Base-by-base conservation (phyloP, 345 rosid species). In the Carallia brachiata region DNA sequence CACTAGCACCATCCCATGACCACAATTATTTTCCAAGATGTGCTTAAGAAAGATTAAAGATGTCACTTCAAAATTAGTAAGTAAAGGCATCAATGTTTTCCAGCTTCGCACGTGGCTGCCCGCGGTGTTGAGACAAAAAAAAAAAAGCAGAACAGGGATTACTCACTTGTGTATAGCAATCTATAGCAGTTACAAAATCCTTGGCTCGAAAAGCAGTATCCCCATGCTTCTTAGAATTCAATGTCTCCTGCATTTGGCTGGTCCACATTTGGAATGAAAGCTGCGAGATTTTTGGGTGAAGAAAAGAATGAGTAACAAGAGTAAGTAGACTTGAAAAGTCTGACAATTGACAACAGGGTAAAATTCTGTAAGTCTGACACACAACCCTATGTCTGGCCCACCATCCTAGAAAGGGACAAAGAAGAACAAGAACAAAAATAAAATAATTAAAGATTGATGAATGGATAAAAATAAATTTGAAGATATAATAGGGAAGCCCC, bases 191-290 rank as follows among this genome's bases (percentile, higher is more conserved):
- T 16, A 68, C 59, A 52, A 79, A 79, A 44, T 82, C 86, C 61
- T 82, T 82, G 7, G 78, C 74, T 36, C 79, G 73, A 63, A 82
- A 82, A 58, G 79, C 75, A 69, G 61, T 32, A 52, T 82, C 86
- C 1, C 83, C 86, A n/a, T 64, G 76, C 32, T 89, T 91, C 90
- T 90, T 95, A 68, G 90, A 86, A 62, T 92, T 93, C 73, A 80
- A 79, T 30, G 97, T 88, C 76, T 95, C 97, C 84, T 95, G 99
- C 96, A 94, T 86, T 77, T 82, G 91, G 79, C 79, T 84, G 69
- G 99, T 89, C 99, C 99, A 95, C 97, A 92, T 82, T 84, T 95
- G 99, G 70, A 95, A 95, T 65, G 86, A 82, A 23, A 82, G 74
- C 86, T 82, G 79, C 77, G 68, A 75, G 63, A 36, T 48, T 56